A percentile compares a stretch with the other conserved stretches of the same genome.
These are phyloP conservation scores for Toxicodendron radicans DNA, from an alignment of 345 rosid genomes.

Conservation along the genomic window DNA sequence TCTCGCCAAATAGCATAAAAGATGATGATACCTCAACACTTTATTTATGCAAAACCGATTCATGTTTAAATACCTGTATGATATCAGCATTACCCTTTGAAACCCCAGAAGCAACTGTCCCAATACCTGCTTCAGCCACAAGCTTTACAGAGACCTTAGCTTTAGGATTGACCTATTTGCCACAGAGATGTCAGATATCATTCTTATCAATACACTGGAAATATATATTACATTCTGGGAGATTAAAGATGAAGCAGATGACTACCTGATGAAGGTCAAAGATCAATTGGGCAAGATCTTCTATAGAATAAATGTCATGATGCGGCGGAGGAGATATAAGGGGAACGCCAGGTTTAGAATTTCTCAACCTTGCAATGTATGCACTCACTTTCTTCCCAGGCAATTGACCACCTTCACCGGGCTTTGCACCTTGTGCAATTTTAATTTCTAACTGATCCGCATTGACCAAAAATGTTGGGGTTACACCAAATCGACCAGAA, in stretches of 20 bases:
- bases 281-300: slow-evolving; percentile 97
- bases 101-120: slow-evolving; percentile 99
- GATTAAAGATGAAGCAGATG: slow-evolving; percentile 23
- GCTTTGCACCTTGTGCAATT: slow-evolving; percentile 99
- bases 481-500: slow-evolving; percentile 97
- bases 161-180: slow-evolving; percentile 79
- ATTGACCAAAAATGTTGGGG: slow-evolving; percentile 94
- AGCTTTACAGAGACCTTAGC: slow-evolving; percentile 99
- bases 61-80: slow-evolving; percentile 62
- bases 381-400: slow-evolving; percentile 99
- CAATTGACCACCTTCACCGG: slow-evolving; percentile 98
- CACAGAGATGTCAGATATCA: slow-evolving; percentile 14
- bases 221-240: neutral
- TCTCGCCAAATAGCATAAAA: slow-evolving; percentile 7
- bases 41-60: slow-evolving; percentile 4
- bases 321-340: slow-evolving; percentile 99
- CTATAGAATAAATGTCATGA: slow-evolving; percentile 95
- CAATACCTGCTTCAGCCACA: slow-evolving; percentile 98
- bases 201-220: slow-evolving; percentile 12
- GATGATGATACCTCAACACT: neutral
- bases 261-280: slow-evolving; percentile 97
- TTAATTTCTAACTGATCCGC: slow-evolving; percentile 96
- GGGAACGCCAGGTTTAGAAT: slow-evolving; percentile 98
- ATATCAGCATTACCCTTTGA: slow-evolving; percentile 98
- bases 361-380: slow-evolving; percentile 91